Conservation (phyloP, 2,329 filamentous ascomycete species). For the Diaporthe nobilis region DNA sequence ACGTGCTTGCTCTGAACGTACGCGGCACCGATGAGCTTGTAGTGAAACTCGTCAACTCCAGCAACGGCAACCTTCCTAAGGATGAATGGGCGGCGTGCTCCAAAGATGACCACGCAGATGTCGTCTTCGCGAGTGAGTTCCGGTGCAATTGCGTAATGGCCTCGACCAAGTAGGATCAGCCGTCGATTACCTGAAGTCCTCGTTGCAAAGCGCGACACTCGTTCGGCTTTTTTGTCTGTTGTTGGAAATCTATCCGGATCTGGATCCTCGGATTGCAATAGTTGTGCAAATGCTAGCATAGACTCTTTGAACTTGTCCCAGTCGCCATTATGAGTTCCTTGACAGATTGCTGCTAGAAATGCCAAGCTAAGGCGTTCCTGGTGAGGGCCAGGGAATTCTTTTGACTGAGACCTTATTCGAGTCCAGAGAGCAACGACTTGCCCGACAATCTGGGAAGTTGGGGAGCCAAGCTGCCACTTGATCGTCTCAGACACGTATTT, state of each 20-base stretch:
- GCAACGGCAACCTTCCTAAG: constrained; percentile 8
- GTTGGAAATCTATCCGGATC: background rate
- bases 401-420: background rate
- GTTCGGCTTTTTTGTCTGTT: background rate
- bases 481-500: background rate
- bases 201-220: background rate
- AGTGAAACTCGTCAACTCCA: constrained; percentile 47
- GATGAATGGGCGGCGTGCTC: constrained; percentile 27
- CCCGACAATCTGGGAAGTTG: background rate
- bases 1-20: background rate
- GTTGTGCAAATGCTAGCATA: constrained; percentile 4
- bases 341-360: background rate
- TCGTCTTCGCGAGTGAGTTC: background rate
- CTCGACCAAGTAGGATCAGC: constrained; percentile 38
- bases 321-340: background rate
- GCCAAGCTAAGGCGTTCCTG: background rate
- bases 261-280: constrained; percentile 1
- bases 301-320: background rate
- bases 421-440: constrained; percentile 12
- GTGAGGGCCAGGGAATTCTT: background rate
- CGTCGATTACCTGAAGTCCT: background rate
- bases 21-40: constrained; percentile 53
- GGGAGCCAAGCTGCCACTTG: background rate
- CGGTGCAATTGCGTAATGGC: constrained; percentile 45
- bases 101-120: constrained; percentile 24